Evolutionary conservation across 106 monocot genomes (phyloP), one percentile per base, ranked within the genome.

Genomic region (Posidonia australis): DNA sequence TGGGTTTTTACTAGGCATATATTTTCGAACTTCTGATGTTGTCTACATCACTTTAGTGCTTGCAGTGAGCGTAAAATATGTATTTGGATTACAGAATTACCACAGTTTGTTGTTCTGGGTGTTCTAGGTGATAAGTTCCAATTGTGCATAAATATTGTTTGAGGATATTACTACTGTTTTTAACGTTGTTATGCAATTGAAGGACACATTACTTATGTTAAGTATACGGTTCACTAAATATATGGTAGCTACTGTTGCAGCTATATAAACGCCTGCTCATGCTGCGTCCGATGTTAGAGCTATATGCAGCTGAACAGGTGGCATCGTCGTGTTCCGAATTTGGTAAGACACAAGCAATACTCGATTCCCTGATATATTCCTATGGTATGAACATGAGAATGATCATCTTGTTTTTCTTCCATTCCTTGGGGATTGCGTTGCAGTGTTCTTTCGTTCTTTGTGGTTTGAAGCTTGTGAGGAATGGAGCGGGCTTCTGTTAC

Each of bases 241-340:
- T n/a, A n/a, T n/a, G n/a, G n/a, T 13, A 18, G 4, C 19, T 42
- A 9, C 10, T 61, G 36, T 21, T 5, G 43, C 61, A 19, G 41
- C 42, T 44, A 61, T 21, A 42, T 61, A 22, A 42, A 61, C 30
- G 43, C 61, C 43, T 61, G 41, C 21, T 30, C 17, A 61, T 42
- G 61, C 21, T 42, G 18, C 30, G n/a, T 44, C 22, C 43, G 20
- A 44, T 11, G 61, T 36, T 43, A 61, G 7, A 36, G 14, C 32
- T 41, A 61, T 61, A 13, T 61, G 61, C 61, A 20, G 61, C 43
- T 43, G 61, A 41, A 42, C 61, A 19, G 36, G 61, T 42, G 32
- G 61, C 41, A 61, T 19, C 41, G 10, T 44, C 22, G n/a, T 61
- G n/a, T 20, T 42, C n/a, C n/a, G 43, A 43, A 44, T 7, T n/a